A percentile compares a stretch with the other conserved stretches of the same genome.
Evolutionary conservation across 352 stramenopile species (phyloP).

Genomic region (Pythium graminicola): DNA sequence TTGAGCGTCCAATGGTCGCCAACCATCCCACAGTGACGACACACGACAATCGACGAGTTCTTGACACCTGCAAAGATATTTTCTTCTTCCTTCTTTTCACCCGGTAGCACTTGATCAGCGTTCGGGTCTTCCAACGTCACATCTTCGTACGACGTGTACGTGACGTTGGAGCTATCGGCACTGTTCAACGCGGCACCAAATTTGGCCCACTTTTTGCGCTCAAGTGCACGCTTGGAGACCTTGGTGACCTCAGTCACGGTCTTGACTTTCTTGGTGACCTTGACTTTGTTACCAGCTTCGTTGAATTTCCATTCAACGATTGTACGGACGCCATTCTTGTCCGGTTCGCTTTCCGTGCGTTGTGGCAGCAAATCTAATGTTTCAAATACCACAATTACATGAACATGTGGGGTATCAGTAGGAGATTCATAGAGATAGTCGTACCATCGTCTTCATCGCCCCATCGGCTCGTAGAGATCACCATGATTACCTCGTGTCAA

Average conservation of each 20-base stretch:
- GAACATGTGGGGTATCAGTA: no score
- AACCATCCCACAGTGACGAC: slow-evolving; percentile 87
- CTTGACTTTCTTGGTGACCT: slow-evolving; percentile 88
- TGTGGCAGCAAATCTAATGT: slow-evolving; percentile 58
- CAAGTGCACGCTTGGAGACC: slow-evolving; percentile 76
- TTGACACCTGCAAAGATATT: slow-evolving; percentile 84
- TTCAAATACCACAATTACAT: no score
- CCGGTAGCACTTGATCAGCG: slow-evolving; percentile 76
- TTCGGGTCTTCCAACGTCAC: slow-evolving; percentile 80
- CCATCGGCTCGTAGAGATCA: slow-evolving; percentile 69
- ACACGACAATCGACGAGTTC: slow-evolving; percentile 87
- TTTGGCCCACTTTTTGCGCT: slow-evolving; percentile 80
- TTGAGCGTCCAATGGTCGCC: slow-evolving; percentile 89
- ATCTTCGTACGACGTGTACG: slow-evolving; percentile 81
- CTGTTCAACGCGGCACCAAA: slow-evolving; percentile 71
- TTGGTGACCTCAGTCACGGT: slow-evolving; percentile 79
- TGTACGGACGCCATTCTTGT: slow-evolving; percentile 74
- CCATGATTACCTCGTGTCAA: slow-evolving; percentile 32
- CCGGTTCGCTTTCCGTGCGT: slow-evolving; percentile 77
- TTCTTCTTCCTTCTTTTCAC: slow-evolving; percentile 86
- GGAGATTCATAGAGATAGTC: slow-evolving; percentile 4
- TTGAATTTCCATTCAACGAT: slow-evolving; percentile 89
- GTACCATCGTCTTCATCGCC: slow-evolving; percentile 65
- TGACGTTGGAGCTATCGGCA: slow-evolving; percentile 79
- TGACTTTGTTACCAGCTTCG: slow-evolving; percentile 84